Conservation (phyloP, 1,139 yeast genomes). For the Geotrichum aggregatum region DNA sequence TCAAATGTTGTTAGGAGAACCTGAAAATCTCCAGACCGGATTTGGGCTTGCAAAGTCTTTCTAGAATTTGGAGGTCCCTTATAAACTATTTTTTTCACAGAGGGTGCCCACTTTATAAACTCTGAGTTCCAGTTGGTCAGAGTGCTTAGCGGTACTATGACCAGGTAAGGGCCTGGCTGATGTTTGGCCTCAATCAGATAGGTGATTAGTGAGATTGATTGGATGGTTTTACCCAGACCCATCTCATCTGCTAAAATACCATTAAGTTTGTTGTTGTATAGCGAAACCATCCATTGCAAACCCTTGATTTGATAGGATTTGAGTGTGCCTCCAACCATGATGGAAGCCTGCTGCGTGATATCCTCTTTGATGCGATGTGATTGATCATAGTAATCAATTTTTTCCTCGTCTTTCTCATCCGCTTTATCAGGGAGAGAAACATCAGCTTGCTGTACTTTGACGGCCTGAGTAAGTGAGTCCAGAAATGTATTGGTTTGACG, state of each 20-base stretch:
- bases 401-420: slow-evolving; percentile 52
- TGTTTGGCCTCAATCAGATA: slow-evolving; percentile 67
- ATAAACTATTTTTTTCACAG: slow-evolving; percentile 70
- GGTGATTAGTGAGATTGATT: slow-evolving; percentile 84
- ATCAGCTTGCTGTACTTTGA: slow-evolving; percentile 69
- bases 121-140: slow-evolving; percentile 94
- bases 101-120: slow-evolving; percentile 97
- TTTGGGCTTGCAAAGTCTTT: slow-evolving; percentile 66
- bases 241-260: slow-evolving; percentile 97
- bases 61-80: slow-evolving; percentile 90
- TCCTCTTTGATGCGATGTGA: slow-evolving; percentile 86
- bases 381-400: slow-evolving; percentile 85
- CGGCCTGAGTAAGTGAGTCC: slow-evolving; percentile 89
- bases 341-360: slow-evolving; percentile 72
- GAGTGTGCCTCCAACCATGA: slow-evolving; percentile 71
- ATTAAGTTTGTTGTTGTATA: slow-evolving; percentile 76
- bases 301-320: slow-evolving; percentile 94
- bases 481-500: slow-evolving; percentile 86
- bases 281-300: slow-evolving; percentile 81
- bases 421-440: slow-evolving; percentile 21
- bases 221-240: slow-evolving; percentile 97
- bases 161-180: slow-evolving; percentile 69
- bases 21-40: slow-evolving; percentile 79
- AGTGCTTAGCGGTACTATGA: slow-evolving; percentile 90
- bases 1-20: slow-evolving; percentile 92